Evolutionary conservation across 2,329 filamentous ascomycete species (phyloP), one percentile per base, ranked within the genome.

Genomic region (Alternaria alternata): DNA sequence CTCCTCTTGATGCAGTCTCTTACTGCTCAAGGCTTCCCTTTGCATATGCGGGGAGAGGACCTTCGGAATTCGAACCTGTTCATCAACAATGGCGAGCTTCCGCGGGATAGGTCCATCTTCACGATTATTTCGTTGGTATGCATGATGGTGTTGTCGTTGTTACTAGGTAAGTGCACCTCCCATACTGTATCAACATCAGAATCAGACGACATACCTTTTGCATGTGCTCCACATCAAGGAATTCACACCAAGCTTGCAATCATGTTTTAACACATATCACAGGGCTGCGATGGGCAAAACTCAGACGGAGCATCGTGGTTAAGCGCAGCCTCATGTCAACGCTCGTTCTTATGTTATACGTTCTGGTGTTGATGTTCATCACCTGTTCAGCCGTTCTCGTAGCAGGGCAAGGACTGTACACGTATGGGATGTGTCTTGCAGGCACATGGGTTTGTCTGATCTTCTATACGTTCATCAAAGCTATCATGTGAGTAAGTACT

Each of bases 371-470:
- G 18, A 59, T 60, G 12, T 70, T 70, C 61, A 64, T 70, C 30
- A 56, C 66, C 11, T 38, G 53, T 2, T 59, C 67, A 3, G 65
- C 71, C 7, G 61, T 76, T 7, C 51, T 78, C 6, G 64, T 76
- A 24, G 67, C 63, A 16, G 75, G 71, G 1, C 63, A 78, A 39
- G 74, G 71, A 5, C 51, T 79, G 3, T 64, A 65, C 28, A 69
- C 65, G 7, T 56, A 65, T 26, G 32, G 38, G 6, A 61, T 70
- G 12, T 80, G 79, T 55, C 47, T 65, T 12, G 68, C 67, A 14
- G 76, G 71, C 3, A 77, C 78, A 38, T 75, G 76, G 65, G 62
- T 76, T 18, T 81, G 79, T 56, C 61, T 80, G 20, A 67, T 73
- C 20, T 78, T 79, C 57, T 80, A 79, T 57, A 64, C 77, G 18